These are phyloP conservation scores for Paratrypanosoma confusum DNA, from an alignment of 208 protist genomes.

Conservation along the genomic window DNA sequence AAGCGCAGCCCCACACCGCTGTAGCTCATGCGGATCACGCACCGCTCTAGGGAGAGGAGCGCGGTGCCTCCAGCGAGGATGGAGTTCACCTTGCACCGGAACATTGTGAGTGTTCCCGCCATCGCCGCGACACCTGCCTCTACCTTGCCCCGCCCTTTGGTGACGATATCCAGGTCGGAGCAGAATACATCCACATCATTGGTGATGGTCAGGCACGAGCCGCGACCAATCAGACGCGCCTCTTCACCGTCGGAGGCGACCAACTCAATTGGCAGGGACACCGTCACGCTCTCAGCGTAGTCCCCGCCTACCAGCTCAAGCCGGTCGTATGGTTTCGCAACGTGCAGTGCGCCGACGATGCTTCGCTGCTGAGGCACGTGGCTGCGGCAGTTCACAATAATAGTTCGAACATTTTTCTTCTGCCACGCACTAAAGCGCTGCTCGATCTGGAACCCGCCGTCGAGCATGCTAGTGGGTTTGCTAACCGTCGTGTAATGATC, in stretches of 20 bases:
- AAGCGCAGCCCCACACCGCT: conserved; percentile 60
- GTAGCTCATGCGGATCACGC: conserved; percentile 55
- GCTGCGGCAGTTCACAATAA: conserved; percentile 65
- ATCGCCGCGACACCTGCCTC: conserved; percentile 46
- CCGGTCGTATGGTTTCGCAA: conserved; percentile 76
- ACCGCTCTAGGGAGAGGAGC: conserved; percentile 28
- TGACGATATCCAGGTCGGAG: conserved; percentile 45
- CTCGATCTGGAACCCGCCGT: conserved; percentile 36
- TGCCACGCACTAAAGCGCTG: conserved; percentile 76
- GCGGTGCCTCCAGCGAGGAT: conserved; percentile 49
- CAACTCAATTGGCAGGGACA: conserved; percentile 67
- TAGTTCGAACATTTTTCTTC: conserved; percentile 77
- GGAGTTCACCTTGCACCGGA: conserved; percentile 52
- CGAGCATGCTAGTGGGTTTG: conserved; percentile 2
- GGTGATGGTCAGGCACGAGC: conserved; percentile 55
- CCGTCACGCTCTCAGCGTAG: conserved; percentile 57
- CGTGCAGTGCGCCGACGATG: conserved; percentile 43
- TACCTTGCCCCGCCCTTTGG: conserved; percentile 40
- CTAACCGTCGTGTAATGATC: background rate
- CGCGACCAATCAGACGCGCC: conserved; percentile 45
- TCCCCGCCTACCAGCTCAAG: conserved; percentile 77
- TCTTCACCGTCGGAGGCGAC: conserved; percentile 81
- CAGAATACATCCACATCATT: conserved; percentile 55
- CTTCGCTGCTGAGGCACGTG: conserved; percentile 35
- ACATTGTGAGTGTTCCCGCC: conserved; percentile 42